Evolutionary conservation across 1,284 basidiomycete species (phyloP).

Genomic region (Trichosporon coremiiforme): DNA sequence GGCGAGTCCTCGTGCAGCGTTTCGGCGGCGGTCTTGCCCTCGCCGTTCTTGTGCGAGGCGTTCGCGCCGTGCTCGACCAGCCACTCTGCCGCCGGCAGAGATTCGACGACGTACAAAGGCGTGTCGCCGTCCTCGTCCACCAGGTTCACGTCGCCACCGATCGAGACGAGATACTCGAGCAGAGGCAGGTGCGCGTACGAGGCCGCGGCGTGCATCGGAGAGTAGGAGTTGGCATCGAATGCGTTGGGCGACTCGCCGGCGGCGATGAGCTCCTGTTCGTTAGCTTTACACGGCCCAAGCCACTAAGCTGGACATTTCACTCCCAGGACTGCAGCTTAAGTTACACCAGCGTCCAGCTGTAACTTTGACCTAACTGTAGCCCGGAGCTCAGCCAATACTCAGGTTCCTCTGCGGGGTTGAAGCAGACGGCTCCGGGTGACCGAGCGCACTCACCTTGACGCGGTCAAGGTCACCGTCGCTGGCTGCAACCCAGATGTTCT

Average conservation of each 20-base stretch:
- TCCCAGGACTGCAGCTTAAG: no score
- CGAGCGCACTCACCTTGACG: slow-evolving; percentile 56
- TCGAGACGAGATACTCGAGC: slow-evolving; percentile 73
- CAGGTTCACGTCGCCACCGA: slow-evolving; percentile 83
- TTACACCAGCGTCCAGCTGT: no score
- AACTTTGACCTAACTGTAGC: no score
- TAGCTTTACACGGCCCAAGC: neutral
- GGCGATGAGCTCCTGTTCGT: slow-evolving; percentile 56
- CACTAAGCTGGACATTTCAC: no score
- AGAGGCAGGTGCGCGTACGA: slow-evolving; percentile 81
- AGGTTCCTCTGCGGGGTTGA: no score
- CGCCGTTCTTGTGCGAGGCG: slow-evolving; percentile 65
- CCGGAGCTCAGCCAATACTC: no score
- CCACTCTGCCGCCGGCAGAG: slow-evolving; percentile 72
- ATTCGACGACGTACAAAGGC: slow-evolving; percentile 86
- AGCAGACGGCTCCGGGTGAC: no score
- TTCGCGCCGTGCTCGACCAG: slow-evolving; percentile 80
- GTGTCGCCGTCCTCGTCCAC: slow-evolving; percentile 86
- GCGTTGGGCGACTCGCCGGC: slow-evolving; percentile 72
- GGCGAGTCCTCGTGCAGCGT: slow-evolving; percentile 76
- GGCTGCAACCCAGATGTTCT: slow-evolving; percentile 90
- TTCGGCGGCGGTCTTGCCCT: slow-evolving; percentile 75
- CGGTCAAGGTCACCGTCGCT: slow-evolving; percentile 75
- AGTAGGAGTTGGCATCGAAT: slow-evolving; percentile 77
- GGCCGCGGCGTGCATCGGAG: slow-evolving; percentile 93